Evolutionary conservation across 495 filamentous ascomycete genomes (phyloP).

Genomic region (Amniculicola lignicola): DNA sequence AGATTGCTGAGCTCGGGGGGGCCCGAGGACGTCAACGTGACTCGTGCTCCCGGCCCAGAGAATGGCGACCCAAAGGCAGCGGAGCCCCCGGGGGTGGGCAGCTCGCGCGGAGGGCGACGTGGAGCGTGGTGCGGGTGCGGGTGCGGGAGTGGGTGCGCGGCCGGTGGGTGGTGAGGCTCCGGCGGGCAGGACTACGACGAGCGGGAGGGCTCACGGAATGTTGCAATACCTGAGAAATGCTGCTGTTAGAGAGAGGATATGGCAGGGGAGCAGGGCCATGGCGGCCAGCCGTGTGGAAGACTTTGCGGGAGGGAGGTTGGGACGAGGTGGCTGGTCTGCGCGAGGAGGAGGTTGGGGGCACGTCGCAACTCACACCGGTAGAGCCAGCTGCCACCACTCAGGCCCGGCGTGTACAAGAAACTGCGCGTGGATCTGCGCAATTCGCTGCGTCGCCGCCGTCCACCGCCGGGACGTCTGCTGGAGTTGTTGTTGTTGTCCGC

Average conservation of each 20-base stretch:
- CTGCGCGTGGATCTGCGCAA: constrained; percentile 27
- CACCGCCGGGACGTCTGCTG: neutral
- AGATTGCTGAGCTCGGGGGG: constrained; percentile 30
- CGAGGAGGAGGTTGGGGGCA: constrained; percentile 20
- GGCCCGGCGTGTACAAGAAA: constrained; percentile 7
- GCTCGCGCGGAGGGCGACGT: neutral
- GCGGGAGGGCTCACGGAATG: constrained; percentile 27
- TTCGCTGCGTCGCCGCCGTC: constrained; percentile 13
- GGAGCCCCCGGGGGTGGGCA: constrained; percentile 3
- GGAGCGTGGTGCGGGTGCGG: neutral
- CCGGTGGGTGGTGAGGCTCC: neutral
- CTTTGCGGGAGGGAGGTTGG: constrained; percentile 24
- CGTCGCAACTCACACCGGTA: constrained; percentile 21
- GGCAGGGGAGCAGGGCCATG: constrained; percentile 27
- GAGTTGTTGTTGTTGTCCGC: constrained; percentile 4
- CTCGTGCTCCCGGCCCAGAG: constrained; percentile 13
- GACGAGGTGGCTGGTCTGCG: constrained; percentile 23
- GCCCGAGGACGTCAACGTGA: constrained; percentile 34
- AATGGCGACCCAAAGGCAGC: constrained; percentile 11
- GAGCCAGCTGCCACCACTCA: constrained; percentile 9
- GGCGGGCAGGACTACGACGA: constrained; percentile 17
- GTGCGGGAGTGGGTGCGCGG: neutral
- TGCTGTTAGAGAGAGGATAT: constrained; percentile 20
- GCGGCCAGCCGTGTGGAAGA: neutral
- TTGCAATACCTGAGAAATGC: constrained; percentile 23